A percentile compares a stretch with the other conserved stretches of the same genome.
These are phyloP conservation scores for Solanum neorickii DNA, from an alignment of 257 asterid species.

Conservation along the genomic window DNA sequence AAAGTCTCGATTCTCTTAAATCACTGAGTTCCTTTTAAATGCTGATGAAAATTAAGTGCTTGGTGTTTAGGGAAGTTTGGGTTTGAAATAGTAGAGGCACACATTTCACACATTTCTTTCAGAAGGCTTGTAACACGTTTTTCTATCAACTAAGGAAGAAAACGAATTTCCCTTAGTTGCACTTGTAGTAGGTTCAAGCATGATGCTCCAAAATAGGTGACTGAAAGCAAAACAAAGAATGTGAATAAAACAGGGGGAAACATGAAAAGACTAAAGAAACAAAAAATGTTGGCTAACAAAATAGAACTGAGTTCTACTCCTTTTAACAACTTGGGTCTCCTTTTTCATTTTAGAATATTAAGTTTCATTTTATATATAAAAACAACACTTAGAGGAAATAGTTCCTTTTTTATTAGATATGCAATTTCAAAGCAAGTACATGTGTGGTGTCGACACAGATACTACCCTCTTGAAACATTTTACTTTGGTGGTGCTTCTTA, in stretches of 20 bases:
- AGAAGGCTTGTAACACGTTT: not conserved
- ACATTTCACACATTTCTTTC: not conserved
- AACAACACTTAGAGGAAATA: not conserved
- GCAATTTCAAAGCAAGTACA: not conserved
- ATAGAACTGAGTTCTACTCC: not conserved
- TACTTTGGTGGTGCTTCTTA: not conserved
- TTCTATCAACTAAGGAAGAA: not conserved
- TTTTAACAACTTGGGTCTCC: not conserved
- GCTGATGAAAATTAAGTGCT: not conserved
- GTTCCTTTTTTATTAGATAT: not conserved
- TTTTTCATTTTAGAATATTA: not conserved
- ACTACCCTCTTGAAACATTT: not conserved
- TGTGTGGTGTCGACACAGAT: not conserved
- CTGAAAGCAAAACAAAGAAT: not conserved
- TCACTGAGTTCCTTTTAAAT: not conserved
- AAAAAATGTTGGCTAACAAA: not conserved
- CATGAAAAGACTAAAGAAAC: not conserved
- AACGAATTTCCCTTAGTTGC: not conserved
- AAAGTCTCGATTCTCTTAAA: not conserved
- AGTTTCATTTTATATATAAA: not conserved
- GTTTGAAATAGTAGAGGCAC: not conserved
- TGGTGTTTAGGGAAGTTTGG: not conserved
- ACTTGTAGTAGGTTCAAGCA: not conserved
- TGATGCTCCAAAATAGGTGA: not conserved
- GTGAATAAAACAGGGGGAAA: not conserved